phyloP scores from a whole-genome alignment of 495 filamentous ascomycete genomes.

The Xylaria telfairii region DNA sequence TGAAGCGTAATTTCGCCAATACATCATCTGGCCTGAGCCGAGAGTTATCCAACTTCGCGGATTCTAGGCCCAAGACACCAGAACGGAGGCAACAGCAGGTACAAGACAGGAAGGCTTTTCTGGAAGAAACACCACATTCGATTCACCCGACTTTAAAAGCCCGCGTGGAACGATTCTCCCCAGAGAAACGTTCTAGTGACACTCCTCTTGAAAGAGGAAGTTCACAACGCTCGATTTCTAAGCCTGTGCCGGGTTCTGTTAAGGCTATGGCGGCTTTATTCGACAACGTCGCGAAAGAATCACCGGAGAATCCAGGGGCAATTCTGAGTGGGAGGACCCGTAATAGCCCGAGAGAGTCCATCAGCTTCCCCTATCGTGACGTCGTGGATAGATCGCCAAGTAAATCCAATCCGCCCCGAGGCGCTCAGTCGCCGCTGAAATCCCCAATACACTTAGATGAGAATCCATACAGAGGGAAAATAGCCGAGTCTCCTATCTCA shows the following conservation, averaged over 20 bases:
- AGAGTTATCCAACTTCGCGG: conserved; percentile 14
- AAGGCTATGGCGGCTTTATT: conserved; percentile 54
- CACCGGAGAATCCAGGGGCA: conserved; percentile 4
- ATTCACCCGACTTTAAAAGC: neutral
- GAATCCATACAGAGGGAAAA: neutral
- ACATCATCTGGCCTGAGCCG: conserved; percentile 21
- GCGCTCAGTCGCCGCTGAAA: conserved; percentile 1
- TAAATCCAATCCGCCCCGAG: conserved; percentile 15
- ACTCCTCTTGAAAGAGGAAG: neutral
- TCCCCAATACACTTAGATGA: neutral
- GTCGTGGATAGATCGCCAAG: conserved; percentile 25
- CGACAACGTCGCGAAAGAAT: conserved; percentile 38
- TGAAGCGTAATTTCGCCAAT: conserved; percentile 29
- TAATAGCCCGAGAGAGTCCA: conserved; percentile 26
- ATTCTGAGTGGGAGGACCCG: conserved; percentile 7
- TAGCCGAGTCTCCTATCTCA: neutral
- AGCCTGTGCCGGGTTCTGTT: conserved; percentile 40
- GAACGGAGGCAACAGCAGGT: conserved; percentile 20
- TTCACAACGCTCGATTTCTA: conserved; percentile 31
- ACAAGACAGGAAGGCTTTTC: conserved; percentile 16
- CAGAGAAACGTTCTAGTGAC: neutral
- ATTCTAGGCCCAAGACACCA: conserved; percentile 10
- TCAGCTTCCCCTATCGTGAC: conserved; percentile 38
- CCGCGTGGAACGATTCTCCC: neutral
- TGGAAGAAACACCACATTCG: neutral